phyloP scores from a whole-genome alignment of 2,329 filamentous ascomycete species.

The Neonectria sp. region DNA sequence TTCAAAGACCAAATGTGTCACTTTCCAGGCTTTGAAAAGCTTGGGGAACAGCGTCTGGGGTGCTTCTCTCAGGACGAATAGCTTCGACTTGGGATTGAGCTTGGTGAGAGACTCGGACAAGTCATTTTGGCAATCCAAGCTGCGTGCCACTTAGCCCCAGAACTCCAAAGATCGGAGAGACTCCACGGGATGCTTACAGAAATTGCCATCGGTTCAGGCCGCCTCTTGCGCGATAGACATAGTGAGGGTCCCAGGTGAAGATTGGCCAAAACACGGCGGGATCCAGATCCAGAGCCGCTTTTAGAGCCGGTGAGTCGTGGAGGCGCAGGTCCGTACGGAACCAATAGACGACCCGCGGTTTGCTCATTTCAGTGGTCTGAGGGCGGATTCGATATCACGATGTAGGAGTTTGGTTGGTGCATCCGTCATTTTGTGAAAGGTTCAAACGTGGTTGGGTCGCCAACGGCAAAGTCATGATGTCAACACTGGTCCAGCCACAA shows the following conservation, averaged over 20 bases:
- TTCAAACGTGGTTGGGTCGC: conserved; percentile 11
- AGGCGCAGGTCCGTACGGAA: conserved; percentile 84
- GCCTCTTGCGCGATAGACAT: conserved; percentile 80
- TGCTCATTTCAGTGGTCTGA: conserved; percentile 44
- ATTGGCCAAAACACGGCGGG: conserved; percentile 80
- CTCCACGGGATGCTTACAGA: conserved; percentile 59
- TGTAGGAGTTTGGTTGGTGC: not conserved
- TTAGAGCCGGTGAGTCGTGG: conserved; percentile 82
- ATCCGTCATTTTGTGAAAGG: not conserved
- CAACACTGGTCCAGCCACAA: conserved; percentile 42
- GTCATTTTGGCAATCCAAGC: conserved; percentile 81
- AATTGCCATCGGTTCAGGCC: conserved; percentile 84
- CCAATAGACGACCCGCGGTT: conserved; percentile 77
- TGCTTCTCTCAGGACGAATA: conserved; percentile 80
- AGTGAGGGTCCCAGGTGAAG: conserved; percentile 87
- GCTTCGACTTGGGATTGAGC: conserved; percentile 79
- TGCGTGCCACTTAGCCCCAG: conserved; percentile 46
- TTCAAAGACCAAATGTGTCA: conserved; percentile 84
- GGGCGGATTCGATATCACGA: not conserved
- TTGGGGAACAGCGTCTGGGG: conserved; percentile 81
- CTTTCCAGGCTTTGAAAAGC: conserved; percentile 80
- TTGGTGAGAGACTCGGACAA: conserved; percentile 77
- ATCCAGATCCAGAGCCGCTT: conserved; percentile 79
- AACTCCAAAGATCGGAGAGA: not conserved
- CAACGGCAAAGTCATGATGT: conserved; percentile 45